Evolutionary conservation across 2,329 filamentous ascomycete genomes (phyloP), one percentile per base, ranked within the genome.

Genomic region (Dryadomyces quercus-mongolicae): DNA sequence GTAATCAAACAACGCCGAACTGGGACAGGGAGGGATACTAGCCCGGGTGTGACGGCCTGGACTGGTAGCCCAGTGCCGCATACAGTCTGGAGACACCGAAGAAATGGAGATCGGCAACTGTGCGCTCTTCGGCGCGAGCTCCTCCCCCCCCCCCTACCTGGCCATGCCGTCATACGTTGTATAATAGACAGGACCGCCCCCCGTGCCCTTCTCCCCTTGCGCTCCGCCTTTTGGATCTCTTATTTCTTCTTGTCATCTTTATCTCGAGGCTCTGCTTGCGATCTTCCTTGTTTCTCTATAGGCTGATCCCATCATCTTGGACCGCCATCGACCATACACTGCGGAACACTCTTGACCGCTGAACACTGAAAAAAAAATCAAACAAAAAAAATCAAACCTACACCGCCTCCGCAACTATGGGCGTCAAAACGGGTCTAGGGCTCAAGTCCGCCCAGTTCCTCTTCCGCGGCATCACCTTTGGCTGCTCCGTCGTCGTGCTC

Each of bases 381-480:
- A 31, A 8, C 8, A 15, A 8, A 15, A 18, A 22, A 34, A 40
- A n/a, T 6, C 46, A 13, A 16, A n/a, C 15, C 10, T 1, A 16
- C 46, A 20, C 20, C 38, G 13, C 49, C 34, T 12, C n/a, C 31
- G 25, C 31, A 38, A 40, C 48, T 53, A 86, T 86, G 83, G 79
- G 75, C 58, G 67, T 72, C 56, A 73, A 74, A 58, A 68, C 71
- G 47, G 80, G 82, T 59, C 67, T 83, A 58, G 74, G 80, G 62
- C 80, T 95, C 62, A 88, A 88, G 63, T 69, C 78, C 56, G 56
- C 78, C 49, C 85, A 88, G 64, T 85, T 85, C 66, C 75, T 84
- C 66, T 72, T 94, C 63, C 87, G 92, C 61, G 70, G 77, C 60
- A 70, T 95, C 55, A 81, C 88, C 63, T 85, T 95, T 68, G 75